Evolutionary conservation across 352 stramenopile species (phyloP).

Genomic region (Phytophthora litchii): DNA sequence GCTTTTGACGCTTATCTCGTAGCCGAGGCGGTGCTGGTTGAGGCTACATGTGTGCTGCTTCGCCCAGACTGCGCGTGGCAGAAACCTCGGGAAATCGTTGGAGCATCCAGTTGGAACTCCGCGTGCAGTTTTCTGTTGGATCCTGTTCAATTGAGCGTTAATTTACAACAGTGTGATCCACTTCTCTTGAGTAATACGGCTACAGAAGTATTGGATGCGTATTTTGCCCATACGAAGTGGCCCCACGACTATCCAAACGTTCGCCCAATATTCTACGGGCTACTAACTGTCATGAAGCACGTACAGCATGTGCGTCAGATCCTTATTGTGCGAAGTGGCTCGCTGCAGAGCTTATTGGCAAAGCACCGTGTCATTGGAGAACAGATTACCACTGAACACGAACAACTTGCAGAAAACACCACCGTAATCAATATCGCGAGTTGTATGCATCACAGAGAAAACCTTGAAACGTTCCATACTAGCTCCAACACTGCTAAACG

Average conservation of each 20-base stretch:
- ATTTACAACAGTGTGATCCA: constrained; percentile 21
- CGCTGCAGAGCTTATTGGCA: constrained; percentile 11
- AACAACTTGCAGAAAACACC: constrained; percentile 20
- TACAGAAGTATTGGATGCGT: constrained; percentile 37
- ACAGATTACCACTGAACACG: neutral
- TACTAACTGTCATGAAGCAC: constrained; percentile 52
- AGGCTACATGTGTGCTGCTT: constrained; percentile 50
- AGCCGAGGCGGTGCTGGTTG: constrained; percentile 60
- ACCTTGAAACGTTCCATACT: no score
- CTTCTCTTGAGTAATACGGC: constrained; percentile 8
- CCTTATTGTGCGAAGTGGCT: constrained; percentile 30
- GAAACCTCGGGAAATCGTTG: constrained; percentile 51
- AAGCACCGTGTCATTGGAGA: neutral
- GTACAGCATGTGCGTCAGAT: constrained; percentile 40
- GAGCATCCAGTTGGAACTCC: constrained; percentile 59
- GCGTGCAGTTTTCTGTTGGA: constrained; percentile 50
- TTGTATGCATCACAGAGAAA: no score
- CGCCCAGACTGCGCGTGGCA: constrained; percentile 46
- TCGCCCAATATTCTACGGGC: constrained; percentile 31
- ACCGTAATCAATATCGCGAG: constrained; percentile 27
- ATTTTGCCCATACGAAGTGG: constrained; percentile 44
- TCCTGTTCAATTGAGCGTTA: constrained; percentile 28
- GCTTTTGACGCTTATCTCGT: constrained; percentile 71
- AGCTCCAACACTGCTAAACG: no score
- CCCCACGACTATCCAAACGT: constrained; percentile 34